Conservation (phyloP, 2,329 filamentous ascomycete species). For the Penicillium oxalicum region DNA sequence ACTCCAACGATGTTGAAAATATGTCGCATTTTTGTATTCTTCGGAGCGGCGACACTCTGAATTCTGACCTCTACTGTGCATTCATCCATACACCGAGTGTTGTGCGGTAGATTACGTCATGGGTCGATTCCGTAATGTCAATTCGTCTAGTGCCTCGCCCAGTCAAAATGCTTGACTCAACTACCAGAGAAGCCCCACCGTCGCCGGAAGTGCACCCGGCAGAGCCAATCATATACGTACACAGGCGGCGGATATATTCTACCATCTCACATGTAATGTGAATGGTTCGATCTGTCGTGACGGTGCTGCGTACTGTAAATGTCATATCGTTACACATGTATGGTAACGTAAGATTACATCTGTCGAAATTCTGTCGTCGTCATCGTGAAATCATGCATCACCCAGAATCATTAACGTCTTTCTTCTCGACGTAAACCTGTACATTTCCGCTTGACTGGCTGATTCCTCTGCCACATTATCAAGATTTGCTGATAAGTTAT, state of each 20-base stretch:
- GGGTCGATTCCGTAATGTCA: conserved; percentile 4
- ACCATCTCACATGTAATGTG: neutral
- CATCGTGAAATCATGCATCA: conserved; percentile 34
- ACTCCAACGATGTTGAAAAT: too few species aligned
- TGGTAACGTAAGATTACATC: neutral
- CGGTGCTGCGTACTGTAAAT: neutral
- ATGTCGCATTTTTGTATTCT: too few species aligned
- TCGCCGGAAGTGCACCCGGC: too few species aligned
- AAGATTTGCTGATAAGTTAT: too few species aligned
- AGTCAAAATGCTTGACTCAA: neutral
- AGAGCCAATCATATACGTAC: neutral
- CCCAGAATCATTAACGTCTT: neutral
- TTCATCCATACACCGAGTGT: neutral
- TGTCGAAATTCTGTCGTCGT: conserved; percentile 32
- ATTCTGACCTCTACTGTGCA: too few species aligned
- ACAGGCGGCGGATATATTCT: neutral
- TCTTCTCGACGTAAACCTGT: too few species aligned
- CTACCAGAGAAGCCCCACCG: neutral
- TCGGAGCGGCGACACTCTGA: too few species aligned
- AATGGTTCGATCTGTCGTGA: neutral
- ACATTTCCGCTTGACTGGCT: too few species aligned
- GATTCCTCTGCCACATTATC: too few species aligned
- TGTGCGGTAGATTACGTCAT: conserved; percentile 14
- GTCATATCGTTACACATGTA: too few species aligned
- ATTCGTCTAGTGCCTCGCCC: conserved; percentile 7